Base-by-base conservation (phyloP, 176 grass and related monocot species). In the bread wheat (Triticum aestivum) region DNA sequence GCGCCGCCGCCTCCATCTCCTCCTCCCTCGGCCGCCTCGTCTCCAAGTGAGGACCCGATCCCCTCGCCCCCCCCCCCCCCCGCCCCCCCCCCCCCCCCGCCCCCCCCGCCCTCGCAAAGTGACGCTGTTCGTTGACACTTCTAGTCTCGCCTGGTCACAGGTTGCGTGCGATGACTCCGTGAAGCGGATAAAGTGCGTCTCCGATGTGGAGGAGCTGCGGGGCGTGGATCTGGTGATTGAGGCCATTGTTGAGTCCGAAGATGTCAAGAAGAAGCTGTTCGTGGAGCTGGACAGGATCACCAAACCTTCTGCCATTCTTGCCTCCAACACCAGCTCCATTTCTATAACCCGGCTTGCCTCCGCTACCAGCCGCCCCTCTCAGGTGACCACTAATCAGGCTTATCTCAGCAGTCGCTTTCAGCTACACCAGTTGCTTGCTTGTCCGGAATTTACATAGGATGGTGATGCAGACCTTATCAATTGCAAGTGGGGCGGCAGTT, bases 261-360 rank as follows among this genome's bases (percentile, higher is more conserved):
- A 85, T 24, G 64, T 91, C 81, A 98, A 98, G 90, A 98, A 92
- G 84, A 95, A 93, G 89, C 73, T 98, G 79, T 96, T 98, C 54
- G 61, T 81, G 69, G 79, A 94, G 85, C 87, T 96, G 49, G 94
- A 94, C 78, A 87, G 85, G 61, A 88, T 94, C 75, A 88, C 90
- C 6, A 98, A 96, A 82, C 54, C 85, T 84, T 98, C 96, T 34
- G 84, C 93, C 9, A 92, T 98, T 86, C 89, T 98, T 64, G 97
- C 94, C 9, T 96, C 94, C 14, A 94, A 98, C 86, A 96, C 97
- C 23, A 96, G 92, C 81, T 99, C 92, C 49, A 99, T 99, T 83
- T 99, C 97, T 2, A 85, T 96, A 89, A 96, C 92, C 52, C 85
- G 89, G 47, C 87, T 99, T 62, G 97, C 94, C 84, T 94, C 92